Evolutionary conservation across 805 yeast genomes (phyloP), one percentile per base, ranked within the genome.

Genomic region (Novakomyces olei): DNA sequence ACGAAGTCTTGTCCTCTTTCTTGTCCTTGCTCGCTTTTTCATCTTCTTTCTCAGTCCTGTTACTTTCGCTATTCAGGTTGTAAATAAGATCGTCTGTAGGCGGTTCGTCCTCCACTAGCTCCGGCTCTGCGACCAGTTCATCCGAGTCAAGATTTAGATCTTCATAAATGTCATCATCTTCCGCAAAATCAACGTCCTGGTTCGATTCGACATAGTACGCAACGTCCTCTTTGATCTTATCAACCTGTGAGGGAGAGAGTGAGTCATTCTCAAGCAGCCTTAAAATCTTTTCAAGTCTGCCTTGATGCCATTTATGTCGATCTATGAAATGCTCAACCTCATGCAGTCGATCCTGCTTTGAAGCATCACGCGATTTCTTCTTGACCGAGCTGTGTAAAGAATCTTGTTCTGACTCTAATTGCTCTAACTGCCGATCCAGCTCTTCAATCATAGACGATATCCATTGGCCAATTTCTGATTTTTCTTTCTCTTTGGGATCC

Each of bases 151-250:
- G 64, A 28, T 73, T 81, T 43, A 88, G 63, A 37, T 72, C 79
- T 43, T 88, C 95, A 53, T 85, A 88, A 38, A 85, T 67, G 9
- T 79, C 81, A 44, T 83, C 94, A 51, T 85, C 92, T 47, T 81
- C 95, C 22, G 83, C 74, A 50, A 81, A 85, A 45, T 83, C 93
- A 4, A 72, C 83, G 35, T 81, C 94, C 51, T 76, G 88, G 48
- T 85, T 85, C 40, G 80, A 76, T 43, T 88, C 96, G 19, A 88
- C 88, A 51, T 79, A 83, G 55, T 88, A 85, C 43, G 68, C 77
- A 49, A 85, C 76, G 50, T 85, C 96, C 34, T 85, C 96, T 48
- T 73, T 72, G 36, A 80, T 67, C 15, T 63, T 72, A 43, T 72
- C 72, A 6, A 85, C 69, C 33, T 67, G 65, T 14, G 76, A 91